phyloP scores from a whole-genome alignment of 345 rosid genomes.

The Zanthoxylum bungeanum region DNA sequence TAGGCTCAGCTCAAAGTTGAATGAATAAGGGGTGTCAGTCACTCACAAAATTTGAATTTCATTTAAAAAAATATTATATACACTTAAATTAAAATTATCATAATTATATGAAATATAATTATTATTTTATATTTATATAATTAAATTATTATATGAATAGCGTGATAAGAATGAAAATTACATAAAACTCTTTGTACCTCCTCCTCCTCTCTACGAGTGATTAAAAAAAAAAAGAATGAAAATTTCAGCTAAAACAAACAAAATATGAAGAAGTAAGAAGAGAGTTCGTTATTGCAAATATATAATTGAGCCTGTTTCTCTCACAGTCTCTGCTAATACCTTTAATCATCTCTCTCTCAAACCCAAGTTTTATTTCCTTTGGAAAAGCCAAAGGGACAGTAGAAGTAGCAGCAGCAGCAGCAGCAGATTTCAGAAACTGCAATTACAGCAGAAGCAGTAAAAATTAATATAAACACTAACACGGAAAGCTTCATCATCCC shows the following conservation, averaged over 20 bases:
- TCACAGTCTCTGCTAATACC: neutral
- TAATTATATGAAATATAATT: too few relatives aligned
- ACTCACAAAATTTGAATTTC: too few relatives aligned
- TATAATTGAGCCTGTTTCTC: neutral
- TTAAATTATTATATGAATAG: too few relatives aligned
- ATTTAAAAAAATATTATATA: too few relatives aligned
- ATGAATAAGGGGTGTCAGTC: too few relatives aligned
- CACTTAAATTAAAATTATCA: too few relatives aligned
- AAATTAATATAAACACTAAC: conserved; percentile 2
- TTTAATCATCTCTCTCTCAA: conserved; percentile 28
- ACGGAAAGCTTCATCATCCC: too few relatives aligned
- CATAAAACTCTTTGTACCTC: conserved; percentile 29
- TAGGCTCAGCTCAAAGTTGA: conserved; percentile 1
- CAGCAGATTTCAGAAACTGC: conserved; percentile 24
- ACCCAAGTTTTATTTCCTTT: conserved; percentile 9
- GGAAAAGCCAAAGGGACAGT: conserved; percentile 49
- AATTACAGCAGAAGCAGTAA: conserved; percentile 7
- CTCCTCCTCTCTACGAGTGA: neutral
- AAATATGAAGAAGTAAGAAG: neutral
- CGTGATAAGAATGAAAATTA: conserved; percentile 4
- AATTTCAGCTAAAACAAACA: too few relatives aligned
- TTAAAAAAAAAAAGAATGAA: neutral
- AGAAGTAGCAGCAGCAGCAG: conserved; percentile 15
- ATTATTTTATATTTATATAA: too few relatives aligned
- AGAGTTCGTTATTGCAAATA: conserved; percentile 10